Evolutionary conservation across 805 yeast genomes (phyloP).

Genomic region (Grigorovia yakushimaensis): DNA sequence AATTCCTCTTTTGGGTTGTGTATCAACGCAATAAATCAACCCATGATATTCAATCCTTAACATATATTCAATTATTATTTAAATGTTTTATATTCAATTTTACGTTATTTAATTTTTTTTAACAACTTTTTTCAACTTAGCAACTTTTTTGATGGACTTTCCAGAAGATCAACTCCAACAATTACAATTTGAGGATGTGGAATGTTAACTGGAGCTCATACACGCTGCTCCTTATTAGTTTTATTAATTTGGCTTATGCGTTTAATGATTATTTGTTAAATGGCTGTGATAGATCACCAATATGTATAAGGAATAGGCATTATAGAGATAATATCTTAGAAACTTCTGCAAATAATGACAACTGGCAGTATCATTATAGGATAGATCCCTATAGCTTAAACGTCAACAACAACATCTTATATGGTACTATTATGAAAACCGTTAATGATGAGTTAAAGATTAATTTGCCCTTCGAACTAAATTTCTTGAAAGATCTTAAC

Average conservation of each 20-base stretch:
- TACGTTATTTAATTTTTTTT: background rate
- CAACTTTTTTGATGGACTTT: background rate
- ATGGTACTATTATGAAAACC: conserved; percentile 18
- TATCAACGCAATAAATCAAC: too few species aligned
- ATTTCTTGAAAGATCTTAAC: conserved; percentile 41
- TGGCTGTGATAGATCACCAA: conserved; percentile 70
- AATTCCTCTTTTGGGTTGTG: too few species aligned
- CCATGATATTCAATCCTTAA: background rate
- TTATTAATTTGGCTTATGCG: conserved; percentile 17
- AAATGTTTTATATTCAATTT: background rate
- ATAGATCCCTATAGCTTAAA: conserved; percentile 31
- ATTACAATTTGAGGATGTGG: background rate
- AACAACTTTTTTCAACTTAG: background rate
- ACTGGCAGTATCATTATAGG: conserved; percentile 25
- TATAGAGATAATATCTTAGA: conserved; percentile 39
- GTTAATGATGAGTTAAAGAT: conserved; percentile 30
- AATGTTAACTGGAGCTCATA: background rate
- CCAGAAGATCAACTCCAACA: background rate
- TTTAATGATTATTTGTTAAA: conserved; percentile 66
- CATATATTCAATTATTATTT: background rate
- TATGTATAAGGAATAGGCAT: conserved; percentile 70
- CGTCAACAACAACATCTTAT: conserved; percentile 28
- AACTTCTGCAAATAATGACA: conserved; percentile 15
- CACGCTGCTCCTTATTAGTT: background rate
- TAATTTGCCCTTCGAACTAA: conserved; percentile 47